Conservation (phyloP, 2,329 filamentous ascomycete genomes). For the Cryphonectria carpinicola region DNA sequence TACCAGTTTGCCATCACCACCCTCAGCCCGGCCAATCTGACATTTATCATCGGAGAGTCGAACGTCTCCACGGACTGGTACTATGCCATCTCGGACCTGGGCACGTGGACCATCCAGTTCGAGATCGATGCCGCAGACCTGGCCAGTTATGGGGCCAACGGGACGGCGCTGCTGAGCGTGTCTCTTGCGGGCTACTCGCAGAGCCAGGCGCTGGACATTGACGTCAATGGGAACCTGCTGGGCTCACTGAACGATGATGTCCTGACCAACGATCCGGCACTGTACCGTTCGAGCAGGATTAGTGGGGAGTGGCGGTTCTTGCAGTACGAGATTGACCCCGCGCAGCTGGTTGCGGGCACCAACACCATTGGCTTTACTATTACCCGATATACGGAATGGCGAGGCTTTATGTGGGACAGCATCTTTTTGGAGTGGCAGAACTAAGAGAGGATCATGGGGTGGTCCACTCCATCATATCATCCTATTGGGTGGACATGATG, state of each 20-base stretch:
- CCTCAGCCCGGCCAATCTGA: slow-evolving; percentile 49
- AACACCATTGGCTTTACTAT: slow-evolving; percentile 36
- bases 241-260: slow-evolving; percentile 45
- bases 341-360: slow-evolving; percentile 30
- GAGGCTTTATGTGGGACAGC: slow-evolving; percentile 37
- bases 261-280: slow-evolving; percentile 47
- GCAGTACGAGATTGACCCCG: slow-evolving; percentile 40
- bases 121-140: slow-evolving; percentile 23
- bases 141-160: slow-evolving; percentile 22
- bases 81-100: slow-evolving; percentile 48
- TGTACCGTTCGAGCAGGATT: slow-evolving; percentile 51
- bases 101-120: slow-evolving; percentile 44
- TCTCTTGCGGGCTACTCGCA: slow-evolving; percentile 50
- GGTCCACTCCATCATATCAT: too few relatives aligned
- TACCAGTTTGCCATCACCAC: slow-evolving; percentile 50
- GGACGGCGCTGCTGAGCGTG: slow-evolving; percentile 44
- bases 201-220: slow-evolving; percentile 51
- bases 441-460: not conserved
- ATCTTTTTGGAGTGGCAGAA: slow-evolving; percentile 36
- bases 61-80: slow-evolving; percentile 49
- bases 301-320: slow-evolving; percentile 53
- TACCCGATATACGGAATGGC: slow-evolving; percentile 36
- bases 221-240: slow-evolving; percentile 45
- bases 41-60: slow-evolving; percentile 46
- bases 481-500: too few relatives aligned